Evolutionary conservation across 306 rosid species (phyloP), one percentile per base, ranked within the genome.

Genomic region (Vachellia pachyceras): DNA sequence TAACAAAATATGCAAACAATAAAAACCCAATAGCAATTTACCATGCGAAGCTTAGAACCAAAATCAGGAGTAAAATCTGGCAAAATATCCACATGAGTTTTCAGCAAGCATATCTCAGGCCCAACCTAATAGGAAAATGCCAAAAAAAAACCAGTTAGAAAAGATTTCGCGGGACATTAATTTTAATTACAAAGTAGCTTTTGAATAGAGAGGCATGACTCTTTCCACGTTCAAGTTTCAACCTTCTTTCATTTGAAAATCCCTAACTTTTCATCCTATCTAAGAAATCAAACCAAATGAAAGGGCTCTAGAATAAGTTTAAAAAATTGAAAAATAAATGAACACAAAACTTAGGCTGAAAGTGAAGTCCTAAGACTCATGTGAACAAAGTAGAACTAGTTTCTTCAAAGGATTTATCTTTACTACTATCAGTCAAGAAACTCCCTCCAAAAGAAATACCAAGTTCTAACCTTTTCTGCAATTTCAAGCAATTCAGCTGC

Each of bases 31-130:
- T 33, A 75, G 84, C 41, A 29, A 79, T 17, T 76, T 91, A 95
- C 98, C 87, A 80, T 54, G 63, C 94, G 95, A 69, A 95, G 97
- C 84, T 91, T 91, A 67, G 91, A 85, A 52, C 97, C 98, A 72
- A 92, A 95, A 77, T 92, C 97, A 20, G 92, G 88, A 63, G 95
- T 92, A 86, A 95, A 95, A 83, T 95, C 97, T 10, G 98, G 95
- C 66, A 90, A 86, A 89, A 92, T 95, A 82, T 95, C 98, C 83
- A 95, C 97, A 77, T 95, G 97, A 57, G 97, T 92, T 84, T 95
- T 95, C 88, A 95, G 82, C 82, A 95, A 66, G 85, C 98, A 95
- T 83, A 95, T 95, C 92, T 95, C 95, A 7, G 95, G 97, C 44
- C 98, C 97, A 82, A 91, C 97, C 97, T 92, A 88, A 73, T 65